Percentiles rank a stretch among this genome's conserved stretches.
Evolutionary conservation across 2,329 filamentous ascomycete species (phyloP).

Genomic region (Leptographium galeiforme): DNA sequence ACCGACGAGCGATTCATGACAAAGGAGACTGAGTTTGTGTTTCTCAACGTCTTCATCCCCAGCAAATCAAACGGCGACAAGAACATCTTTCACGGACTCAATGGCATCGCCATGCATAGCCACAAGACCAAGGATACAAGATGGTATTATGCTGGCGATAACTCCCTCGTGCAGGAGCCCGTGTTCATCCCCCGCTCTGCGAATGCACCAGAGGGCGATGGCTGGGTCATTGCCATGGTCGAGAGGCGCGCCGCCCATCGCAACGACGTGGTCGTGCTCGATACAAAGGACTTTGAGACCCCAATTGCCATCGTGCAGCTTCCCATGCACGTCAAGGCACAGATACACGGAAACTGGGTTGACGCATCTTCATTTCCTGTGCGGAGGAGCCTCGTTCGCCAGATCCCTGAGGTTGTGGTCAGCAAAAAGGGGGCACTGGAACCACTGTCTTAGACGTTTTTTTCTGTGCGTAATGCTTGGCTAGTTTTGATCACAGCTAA

Average conservation of each 20-base stretch:
- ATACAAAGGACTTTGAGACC: neutral
- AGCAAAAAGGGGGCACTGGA: neutral
- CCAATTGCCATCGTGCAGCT: slow-evolving; percentile 1
- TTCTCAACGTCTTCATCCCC: slow-evolving; percentile 1
- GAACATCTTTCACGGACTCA: neutral
- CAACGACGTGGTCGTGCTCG: neutral
- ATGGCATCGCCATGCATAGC: neutral
- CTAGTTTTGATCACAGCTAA: no score
- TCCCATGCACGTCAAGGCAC: neutral
- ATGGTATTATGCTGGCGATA: neutral
- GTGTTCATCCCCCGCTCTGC: neutral
- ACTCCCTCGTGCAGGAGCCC: slow-evolving; percentile 1
- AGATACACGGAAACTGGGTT: slow-evolving; percentile 1
- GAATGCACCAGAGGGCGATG: neutral
- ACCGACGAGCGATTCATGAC: slow-evolving; percentile 26
- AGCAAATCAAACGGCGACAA: neutral
- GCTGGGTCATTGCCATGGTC: slow-evolving; percentile 1
- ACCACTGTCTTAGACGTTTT: neutral
- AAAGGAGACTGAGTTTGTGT: neutral
- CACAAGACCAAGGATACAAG: neutral
- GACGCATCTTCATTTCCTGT: neutral
- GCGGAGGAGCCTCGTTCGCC: neutral
- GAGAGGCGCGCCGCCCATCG: neutral
- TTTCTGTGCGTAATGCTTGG: no score
- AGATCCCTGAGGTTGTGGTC: neutral